phyloP scores from a whole-genome alignment of 106 monocot species.

The Dendrobium huoshanense region DNA sequence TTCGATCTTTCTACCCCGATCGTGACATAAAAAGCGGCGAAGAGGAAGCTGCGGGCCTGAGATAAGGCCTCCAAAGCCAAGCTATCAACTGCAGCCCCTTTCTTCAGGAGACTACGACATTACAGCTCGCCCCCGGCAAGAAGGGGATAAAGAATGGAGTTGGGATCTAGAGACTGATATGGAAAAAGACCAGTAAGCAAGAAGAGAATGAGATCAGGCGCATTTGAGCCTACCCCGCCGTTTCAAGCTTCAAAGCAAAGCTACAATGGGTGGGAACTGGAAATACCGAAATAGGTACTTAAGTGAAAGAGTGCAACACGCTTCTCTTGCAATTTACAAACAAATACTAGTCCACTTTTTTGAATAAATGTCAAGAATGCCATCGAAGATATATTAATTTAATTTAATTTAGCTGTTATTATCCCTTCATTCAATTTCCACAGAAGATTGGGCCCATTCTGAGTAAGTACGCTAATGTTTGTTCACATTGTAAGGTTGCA shows the following conservation, averaged over 20 bases:
- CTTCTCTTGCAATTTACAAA: conserved; percentile 1
- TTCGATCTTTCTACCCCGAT: not conserved
- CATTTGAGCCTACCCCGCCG: not conserved
- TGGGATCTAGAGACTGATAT: not conserved
- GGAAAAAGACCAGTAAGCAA: not conserved
- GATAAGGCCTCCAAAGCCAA: not conserved
- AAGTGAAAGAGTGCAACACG: not conserved
- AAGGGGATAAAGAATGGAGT: not conserved
- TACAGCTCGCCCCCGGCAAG: not conserved
- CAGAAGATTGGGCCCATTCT: no score
- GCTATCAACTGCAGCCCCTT: not conserved
- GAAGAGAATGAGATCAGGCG: not conserved
- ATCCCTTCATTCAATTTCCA: no score
- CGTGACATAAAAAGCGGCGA: not conserved
- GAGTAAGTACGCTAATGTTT: no score
- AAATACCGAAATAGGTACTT: not conserved
- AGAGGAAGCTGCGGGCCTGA: not conserved
- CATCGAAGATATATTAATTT: not conserved
- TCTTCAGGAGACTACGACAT: not conserved
- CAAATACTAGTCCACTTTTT: not conserved
- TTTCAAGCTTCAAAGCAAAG: not conserved
- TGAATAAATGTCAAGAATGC: not conserved
- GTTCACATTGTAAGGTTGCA: no score
- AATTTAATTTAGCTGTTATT: no score
- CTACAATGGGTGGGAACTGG: not conserved